Evolutionary conservation across 352 stramenopile species (phyloP).

Genomic region (Phytophthora meadii): DNA sequence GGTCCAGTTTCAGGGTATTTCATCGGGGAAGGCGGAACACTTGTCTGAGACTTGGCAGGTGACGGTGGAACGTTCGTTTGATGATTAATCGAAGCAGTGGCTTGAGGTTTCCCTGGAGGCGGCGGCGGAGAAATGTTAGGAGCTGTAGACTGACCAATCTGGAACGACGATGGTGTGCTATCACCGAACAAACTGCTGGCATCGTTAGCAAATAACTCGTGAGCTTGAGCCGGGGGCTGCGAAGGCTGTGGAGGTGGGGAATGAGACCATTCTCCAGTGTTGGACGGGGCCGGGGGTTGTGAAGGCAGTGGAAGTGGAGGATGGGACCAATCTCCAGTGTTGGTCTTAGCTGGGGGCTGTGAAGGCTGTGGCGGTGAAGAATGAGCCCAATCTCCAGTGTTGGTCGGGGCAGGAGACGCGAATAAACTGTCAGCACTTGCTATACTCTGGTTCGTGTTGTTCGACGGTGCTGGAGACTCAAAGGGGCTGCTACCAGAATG

Average conservation of each 20-base stretch:
- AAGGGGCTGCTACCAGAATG: constrained; percentile 27
- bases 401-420: constrained; percentile 24
- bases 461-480: constrained; percentile 17
- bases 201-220: constrained; percentile 43
- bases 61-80: constrained; percentile 5
- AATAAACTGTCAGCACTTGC: constrained; percentile 42
- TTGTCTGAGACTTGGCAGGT: constrained; percentile 9
- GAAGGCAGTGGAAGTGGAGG: constrained; percentile 1
- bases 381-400: constrained; percentile 22
- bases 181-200: constrained; percentile 49
- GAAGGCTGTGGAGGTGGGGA: constrained; percentile 6
- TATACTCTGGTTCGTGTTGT: constrained; percentile 17
- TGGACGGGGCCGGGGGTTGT: constrained; percentile 9
- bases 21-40: constrained; percentile 8
- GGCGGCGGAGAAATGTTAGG: constrained; percentile 5
- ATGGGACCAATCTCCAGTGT: constrained; percentile 3
- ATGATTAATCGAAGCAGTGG: constrained; percentile 2
- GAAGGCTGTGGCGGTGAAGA: constrained; percentile 4
- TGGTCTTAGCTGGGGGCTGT: constrained; percentile 22
- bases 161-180: constrained; percentile 13
- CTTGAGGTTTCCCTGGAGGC: constrained; percentile 6
- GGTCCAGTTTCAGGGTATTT: constrained; percentile 9
- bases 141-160: neutral
- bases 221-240: constrained; percentile 25
- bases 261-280: neutral